These are phyloP conservation scores for Capsicum pubescens DNA, from an alignment of 257 asterid species.

Conservation along the genomic window DNA sequence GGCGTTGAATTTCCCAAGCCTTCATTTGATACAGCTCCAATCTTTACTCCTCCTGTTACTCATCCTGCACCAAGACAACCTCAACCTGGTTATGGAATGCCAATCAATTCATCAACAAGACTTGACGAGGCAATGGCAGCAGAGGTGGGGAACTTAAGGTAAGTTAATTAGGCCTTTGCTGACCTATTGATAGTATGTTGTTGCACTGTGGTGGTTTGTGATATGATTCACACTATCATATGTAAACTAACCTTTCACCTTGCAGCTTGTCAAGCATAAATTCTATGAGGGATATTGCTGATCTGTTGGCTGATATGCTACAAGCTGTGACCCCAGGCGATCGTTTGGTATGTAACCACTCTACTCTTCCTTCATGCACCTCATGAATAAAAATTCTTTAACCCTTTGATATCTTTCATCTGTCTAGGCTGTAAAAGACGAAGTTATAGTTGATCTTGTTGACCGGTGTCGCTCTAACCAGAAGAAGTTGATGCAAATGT, in stretches of 20 bases:
- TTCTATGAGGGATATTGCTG: slow-evolving; percentile 69
- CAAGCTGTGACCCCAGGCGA: slow-evolving; percentile 72
- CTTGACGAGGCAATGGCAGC: slow-evolving; percentile 93
- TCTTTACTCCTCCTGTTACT: slow-evolving; percentile 79
- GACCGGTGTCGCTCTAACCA: slow-evolving; percentile 81
- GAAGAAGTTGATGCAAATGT: slow-evolving; percentile 76
- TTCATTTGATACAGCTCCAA: slow-evolving; percentile 66
- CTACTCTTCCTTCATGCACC: slow-evolving; percentile 13
- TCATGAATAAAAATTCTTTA: not conserved
- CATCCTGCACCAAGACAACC: slow-evolving; percentile 58
- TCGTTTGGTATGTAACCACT: slow-evolving; percentile 50
- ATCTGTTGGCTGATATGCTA: slow-evolving; percentile 83
- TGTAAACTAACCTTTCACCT: not conserved
- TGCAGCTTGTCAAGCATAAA: slow-evolving; percentile 61
- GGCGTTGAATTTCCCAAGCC: slow-evolving; percentile 79
- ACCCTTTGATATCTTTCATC: slow-evolving; percentile 16
- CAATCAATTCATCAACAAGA: slow-evolving; percentile 80
- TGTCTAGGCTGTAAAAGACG: slow-evolving; percentile 69
- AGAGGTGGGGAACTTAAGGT: slow-evolving; percentile 72
- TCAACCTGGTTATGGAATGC: slow-evolving; percentile 94
- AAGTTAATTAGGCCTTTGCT: not conserved
- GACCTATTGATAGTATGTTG: slow-evolving; percentile 11
- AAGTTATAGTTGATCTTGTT: slow-evolving; percentile 80
- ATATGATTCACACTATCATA: not conserved
- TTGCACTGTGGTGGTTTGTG: not conserved